Evolutionary conservation across 306 rosid genomes (phyloP), one percentile per base, ranked within the genome.

Genomic region (Coriaria nepalensis): DNA sequence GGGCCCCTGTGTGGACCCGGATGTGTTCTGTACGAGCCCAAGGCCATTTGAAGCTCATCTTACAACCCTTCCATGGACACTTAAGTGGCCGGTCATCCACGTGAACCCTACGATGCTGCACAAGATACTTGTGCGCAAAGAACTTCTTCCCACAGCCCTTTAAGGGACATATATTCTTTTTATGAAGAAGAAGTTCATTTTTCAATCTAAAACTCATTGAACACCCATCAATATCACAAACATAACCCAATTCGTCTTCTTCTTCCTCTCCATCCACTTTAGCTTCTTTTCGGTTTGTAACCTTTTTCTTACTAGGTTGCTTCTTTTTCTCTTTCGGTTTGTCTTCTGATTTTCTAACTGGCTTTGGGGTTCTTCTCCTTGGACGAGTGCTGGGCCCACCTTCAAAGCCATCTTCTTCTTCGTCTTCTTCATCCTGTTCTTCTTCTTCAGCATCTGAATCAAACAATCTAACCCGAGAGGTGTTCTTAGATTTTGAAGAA

Each of bases 51-150:
- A 92, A 92, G 37, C 83, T 82, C 99, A 86, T 92, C 87, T 86
- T 86, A 93, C 99, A 92, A 56, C 98, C 98, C 78, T 77, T 92
- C 98, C 98, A 92, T 13, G 96, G 96, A 55, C 98, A 92, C 78
- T 68, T 68, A 49, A 92, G 77, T 52, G 99, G 99, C 32, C 94
- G 94, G 20, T 92, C 99, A 56, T 92, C 98, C 69, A 68, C 50
- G 36, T 92, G 98, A 47, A 92, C 98, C 49, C 96, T 79, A 0
- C 96, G 85, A 55, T 92, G 98, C 69, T 92, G 98, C 73, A 85
- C 96, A 58, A 92, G 86, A 75, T 92, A 92, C 64, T 92, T 92
- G 60, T 92, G 98, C 0, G 98, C 85, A 86, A 92, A 85, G 60
- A 92, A 92, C 61, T 79, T 92, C 78, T 92, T 92, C 15, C 83